Evolutionary conservation across 306 rosid genomes (phyloP).

Genomic region (Clitoria ternatea): DNA sequence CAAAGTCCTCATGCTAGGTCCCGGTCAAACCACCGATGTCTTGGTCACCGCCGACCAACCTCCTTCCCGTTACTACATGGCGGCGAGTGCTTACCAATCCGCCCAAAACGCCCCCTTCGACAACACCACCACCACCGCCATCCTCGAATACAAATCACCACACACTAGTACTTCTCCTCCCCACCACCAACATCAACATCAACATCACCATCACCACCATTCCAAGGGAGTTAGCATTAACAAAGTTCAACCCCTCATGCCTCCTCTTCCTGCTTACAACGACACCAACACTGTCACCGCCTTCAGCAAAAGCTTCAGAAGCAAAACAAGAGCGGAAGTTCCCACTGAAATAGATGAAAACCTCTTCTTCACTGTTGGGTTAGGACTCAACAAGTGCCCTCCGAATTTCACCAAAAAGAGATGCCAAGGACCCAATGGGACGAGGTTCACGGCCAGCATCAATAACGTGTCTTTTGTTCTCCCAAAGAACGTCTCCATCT

Average conservation of each 20-base stretch:
- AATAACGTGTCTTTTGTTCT: constrained; percentile 77
- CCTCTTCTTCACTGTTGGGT: constrained; percentile 65
- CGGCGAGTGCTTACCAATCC: constrained; percentile 71
- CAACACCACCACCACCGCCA: constrained; percentile 92
- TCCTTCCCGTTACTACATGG: constrained; percentile 65
- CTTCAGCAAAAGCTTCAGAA: constrained; percentile 55
- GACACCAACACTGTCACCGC: constrained; percentile 75
- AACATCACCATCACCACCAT: constrained; percentile 6
- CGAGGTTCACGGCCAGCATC: constrained; percentile 82
- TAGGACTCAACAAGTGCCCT: constrained; percentile 81
- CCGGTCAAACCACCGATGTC: constrained; percentile 96
- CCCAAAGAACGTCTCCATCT: constrained; percentile 56
- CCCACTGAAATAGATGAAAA: constrained; percentile 64
- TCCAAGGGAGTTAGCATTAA: constrained; percentile 24
- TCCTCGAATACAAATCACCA: constrained; percentile 58
- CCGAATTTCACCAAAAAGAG: constrained; percentile 18
- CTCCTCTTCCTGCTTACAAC: constrained; percentile 67
- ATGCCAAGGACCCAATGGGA: constrained; percentile 91
- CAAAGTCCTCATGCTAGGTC: constrained; percentile 73
- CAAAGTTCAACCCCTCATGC: constrained; percentile 45
- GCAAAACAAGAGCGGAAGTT: constrained; percentile 55
- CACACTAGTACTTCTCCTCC: constrained; percentile 14
- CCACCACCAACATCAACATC: too few species aligned
- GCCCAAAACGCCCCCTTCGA: constrained; percentile 74
- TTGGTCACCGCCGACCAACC: constrained; percentile 68